Base-by-base conservation (phyloP, 805 yeast species). In the Kuraishia cidri region DNA sequence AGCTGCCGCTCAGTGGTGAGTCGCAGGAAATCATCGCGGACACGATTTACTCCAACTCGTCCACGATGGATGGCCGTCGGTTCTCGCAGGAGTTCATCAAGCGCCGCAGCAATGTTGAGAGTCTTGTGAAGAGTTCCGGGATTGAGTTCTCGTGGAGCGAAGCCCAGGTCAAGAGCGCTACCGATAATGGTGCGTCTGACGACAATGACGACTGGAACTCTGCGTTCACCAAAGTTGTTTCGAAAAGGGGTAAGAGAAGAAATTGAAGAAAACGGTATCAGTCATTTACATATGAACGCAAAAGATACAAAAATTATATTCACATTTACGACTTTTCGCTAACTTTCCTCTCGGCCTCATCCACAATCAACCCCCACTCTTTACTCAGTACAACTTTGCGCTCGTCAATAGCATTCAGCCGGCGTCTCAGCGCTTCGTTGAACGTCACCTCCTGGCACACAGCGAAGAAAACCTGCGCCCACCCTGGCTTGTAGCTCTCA, bases 61-160 rank as follows among this genome's bases (percentile, higher is more conserved):
- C 88, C 3, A 80, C 88, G 2, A 78, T 90, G 82, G 96, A 92
- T 54, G 97, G 97, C 16, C 77, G 95, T 51, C 69, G 95, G 43
- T 90, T 88, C 63, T 95, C 98, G 1, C 72, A 70, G 36, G 98
- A 92, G 50, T 92, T 92, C 53, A 65, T 80, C 50, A 81, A 79
- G 57, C 76, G 82, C 50, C 79, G 92, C 49, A 69, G 68, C 38
- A 68, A 63, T 31, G 88, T 85, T 36, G 97, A 87, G 46, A 69
- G 50, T 25, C 54, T 56, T 30, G 68, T 72, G 37, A 66, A 72
- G 8, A 38, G 43, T 17, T 50, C 58, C 18, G 61, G 56, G 21
- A 58, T 62, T 35, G 64, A 56, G 6, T 64, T 72, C 42, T 66
- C 76, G 26, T 87, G 96, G 96, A 65, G 69, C 31, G 81, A 78